Percentiles rank a stretch among this genome's conserved stretches.
These are phyloP conservation scores for Aspergillus quadricinctus DNA, from an alignment of 2,329 filamentous ascomycete species.

Conservation along the genomic window DNA sequence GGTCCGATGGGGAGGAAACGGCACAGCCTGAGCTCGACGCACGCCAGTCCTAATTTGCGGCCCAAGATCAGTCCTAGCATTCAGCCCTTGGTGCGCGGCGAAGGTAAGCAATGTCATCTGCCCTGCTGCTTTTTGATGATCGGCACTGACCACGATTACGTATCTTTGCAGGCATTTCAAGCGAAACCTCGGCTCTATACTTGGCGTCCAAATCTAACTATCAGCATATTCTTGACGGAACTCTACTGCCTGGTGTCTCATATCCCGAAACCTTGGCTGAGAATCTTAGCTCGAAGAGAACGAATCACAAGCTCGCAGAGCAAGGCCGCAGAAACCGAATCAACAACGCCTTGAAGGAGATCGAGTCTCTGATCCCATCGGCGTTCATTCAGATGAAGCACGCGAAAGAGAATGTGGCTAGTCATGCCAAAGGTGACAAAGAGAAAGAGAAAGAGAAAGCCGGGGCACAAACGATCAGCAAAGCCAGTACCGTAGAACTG, in stretches of 20 bases:
- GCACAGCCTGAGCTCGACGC: conserved; percentile 63
- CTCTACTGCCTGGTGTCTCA: conserved; percentile 79
- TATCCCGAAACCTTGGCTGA: conserved; percentile 90
- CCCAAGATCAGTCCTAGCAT: conserved; percentile 93
- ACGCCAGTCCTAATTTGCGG: conserved; percentile 80
- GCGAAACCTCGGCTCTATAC: conserved; percentile 64
- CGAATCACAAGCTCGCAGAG: conserved; percentile 96
- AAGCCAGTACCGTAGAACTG: conserved; percentile 95
- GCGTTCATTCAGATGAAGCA: conserved; percentile 41
- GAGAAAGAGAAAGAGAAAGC: conserved; percentile 49
- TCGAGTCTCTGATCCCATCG: conserved; percentile 76
- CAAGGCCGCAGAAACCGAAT: conserved; percentile 93
- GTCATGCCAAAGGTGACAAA: conserved; percentile 35
- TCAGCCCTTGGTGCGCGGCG: conserved; percentile 77
- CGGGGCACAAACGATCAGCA: conserved; percentile 66
- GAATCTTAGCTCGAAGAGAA: conserved; percentile 91
- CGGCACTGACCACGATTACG: conserved; percentile 1
- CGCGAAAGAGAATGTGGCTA: conserved; percentile 31
- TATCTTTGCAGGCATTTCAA: conserved; percentile 41
- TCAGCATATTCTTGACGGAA: conserved; percentile 93
- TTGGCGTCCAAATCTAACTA: conserved; percentile 96
- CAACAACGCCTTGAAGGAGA: conserved; percentile 87
- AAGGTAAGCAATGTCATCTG: conserved; percentile 44
- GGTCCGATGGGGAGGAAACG: conserved; percentile 61
- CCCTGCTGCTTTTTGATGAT: conserved; percentile 20